Base-by-base conservation (phyloP, 2,329 filamentous ascomycete species). In the Geoglossum cookeanum region DNA sequence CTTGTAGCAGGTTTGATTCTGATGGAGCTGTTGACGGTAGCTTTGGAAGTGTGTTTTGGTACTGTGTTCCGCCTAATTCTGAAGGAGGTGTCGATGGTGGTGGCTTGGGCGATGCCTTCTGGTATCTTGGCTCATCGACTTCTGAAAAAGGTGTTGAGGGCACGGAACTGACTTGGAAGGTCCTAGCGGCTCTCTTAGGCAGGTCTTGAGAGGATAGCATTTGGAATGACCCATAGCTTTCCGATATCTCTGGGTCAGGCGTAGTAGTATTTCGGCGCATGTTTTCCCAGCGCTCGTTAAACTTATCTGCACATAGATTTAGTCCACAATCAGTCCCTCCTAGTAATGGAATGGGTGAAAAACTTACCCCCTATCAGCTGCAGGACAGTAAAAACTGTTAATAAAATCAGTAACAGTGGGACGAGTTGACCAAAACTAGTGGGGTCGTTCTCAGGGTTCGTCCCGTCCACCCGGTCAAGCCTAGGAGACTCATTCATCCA, bases 401-500 rank as follows among this genome's bases (percentile, higher is more conserved):
- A 47, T 27, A 47, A 15, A n/a, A 47, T 47, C 13, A 65, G 57
- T 1, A 65, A 60, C 6, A 65, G 47, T n/a, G 63, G 62, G 11
- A 64, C 58, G 22, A 65, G 55, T 58, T 65, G 64, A 4, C 64
- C 63, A 47, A 65, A 65, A 47, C 44, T 47, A 7, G 8, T 47
- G 15, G 44, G 8, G 44, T 47, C 44, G 44, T 47, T 47, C 44
- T 47, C 44, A 7, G 44, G 44, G 22, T 47, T 47, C 44, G 44
- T 47, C 22, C 44, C 44, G 44, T 47, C 44, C 15, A 7, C 8
- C 22, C 2, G 1, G 7, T 47, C 6, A 7, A 3, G 7, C 44
- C 44, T 3, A n/a, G 44, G 44, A 47, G 44, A 47, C 6, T 27
- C 1, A 47, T 47, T n/a, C 44, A 47, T 47, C 44, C 44, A 47